phyloP scores from a whole-genome alignment of 768 basidiomycete species.

The Termitomyces sp. region DNA sequence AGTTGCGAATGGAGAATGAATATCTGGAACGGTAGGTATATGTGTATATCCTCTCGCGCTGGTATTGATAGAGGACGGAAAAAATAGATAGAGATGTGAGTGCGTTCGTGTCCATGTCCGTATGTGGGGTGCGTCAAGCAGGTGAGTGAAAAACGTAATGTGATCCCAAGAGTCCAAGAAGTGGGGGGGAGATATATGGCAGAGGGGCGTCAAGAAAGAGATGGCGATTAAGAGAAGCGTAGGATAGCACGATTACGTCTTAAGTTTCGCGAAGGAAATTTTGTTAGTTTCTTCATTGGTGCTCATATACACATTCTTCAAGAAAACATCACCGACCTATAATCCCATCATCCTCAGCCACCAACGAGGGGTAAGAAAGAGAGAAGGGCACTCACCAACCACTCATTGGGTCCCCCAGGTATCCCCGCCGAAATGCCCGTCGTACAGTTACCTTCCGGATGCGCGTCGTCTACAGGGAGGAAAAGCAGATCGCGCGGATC shows the following conservation, averaged over 20 bases:
- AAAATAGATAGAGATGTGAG: slow-evolving; percentile 1
- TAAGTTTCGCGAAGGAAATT: slow-evolving; percentile 27
- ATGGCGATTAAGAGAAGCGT: not conserved
- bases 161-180: not conserved
- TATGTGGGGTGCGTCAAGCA: not conserved
- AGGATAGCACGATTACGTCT: not conserved
- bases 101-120: not conserved
- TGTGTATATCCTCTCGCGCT: not conserved
- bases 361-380: not conserved
- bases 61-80: not conserved
- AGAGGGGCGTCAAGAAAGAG: not conserved
- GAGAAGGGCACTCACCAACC: slow-evolving; percentile 24
- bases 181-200: not conserved
- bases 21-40: not conserved
- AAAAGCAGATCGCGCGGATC: slow-evolving; percentile 54
- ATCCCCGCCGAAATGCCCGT: slow-evolving; percentile 56
- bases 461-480: slow-evolving; percentile 38
- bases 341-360: not conserved
- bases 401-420: slow-evolving; percentile 43
- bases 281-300: slow-evolving; percentile 28
- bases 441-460: slow-evolving; percentile 49
- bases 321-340: slow-evolving; percentile 35
- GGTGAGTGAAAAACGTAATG: not conserved
- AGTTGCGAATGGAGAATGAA: not conserved
- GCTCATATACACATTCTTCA: slow-evolving; percentile 36